Conservation (phyloP, 192 early-diverging fungal species). For the Borealophlyctis nickersoniae region DNA sequence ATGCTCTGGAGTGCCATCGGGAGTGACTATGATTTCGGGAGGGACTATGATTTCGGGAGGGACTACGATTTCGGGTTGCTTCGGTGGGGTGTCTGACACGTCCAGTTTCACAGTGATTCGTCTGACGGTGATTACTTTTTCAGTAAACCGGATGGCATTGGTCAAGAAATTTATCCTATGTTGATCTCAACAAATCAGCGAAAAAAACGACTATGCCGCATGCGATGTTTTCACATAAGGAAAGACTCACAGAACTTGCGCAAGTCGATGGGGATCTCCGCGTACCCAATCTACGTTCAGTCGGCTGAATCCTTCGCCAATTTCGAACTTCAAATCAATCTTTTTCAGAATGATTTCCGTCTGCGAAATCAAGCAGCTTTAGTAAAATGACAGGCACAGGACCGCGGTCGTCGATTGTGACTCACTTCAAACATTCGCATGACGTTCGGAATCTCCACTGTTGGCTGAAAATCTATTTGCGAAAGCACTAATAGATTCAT, state of each 20-base stretch:
- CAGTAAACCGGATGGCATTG: conserved; percentile 56
- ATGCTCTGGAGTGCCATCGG: no score
- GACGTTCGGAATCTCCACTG: conserved; percentile 22
- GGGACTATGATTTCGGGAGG: no score
- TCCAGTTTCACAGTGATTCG: neutral
- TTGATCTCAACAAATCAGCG: no score
- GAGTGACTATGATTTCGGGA: no score
- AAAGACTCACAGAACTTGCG: conserved; percentile 36
- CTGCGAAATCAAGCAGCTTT: no score
- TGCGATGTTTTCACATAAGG: conserved; percentile 13
- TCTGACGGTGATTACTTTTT: conserved; percentile 22
- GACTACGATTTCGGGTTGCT: neutral
- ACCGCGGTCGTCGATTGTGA: no score
- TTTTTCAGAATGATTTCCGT: conserved; percentile 27
- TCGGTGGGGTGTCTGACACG: neutral
- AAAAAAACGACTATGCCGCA: no score
- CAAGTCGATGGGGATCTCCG: conserved; percentile 46
- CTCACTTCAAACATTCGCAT: conserved; percentile 26
- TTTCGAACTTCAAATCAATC: conserved; percentile 39
- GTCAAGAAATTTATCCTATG: conserved; percentile 47
- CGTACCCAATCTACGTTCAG: conserved; percentile 41
- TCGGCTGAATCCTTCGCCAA: conserved; percentile 37
- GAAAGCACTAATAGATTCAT: conserved; percentile 38
- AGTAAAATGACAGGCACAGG: no score
- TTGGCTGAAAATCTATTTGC: conserved; percentile 26